These are phyloP conservation scores for Candida railenensis DNA, from an alignment of 805 yeast species.

Conservation along the genomic window DNA sequence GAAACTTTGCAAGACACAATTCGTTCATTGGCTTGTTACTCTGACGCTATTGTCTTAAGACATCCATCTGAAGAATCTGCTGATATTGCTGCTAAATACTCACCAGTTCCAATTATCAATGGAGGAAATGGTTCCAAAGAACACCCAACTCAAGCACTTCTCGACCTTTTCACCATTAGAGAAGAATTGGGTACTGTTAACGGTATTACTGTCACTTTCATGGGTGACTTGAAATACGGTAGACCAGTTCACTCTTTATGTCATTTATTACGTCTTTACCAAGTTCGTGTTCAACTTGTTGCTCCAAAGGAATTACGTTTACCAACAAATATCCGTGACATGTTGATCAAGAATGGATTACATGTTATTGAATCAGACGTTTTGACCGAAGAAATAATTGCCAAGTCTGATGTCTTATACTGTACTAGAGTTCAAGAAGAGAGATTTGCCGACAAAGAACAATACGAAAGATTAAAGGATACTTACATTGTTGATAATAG, in stretches of 20 bases:
- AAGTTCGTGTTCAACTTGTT: constrained; percentile 88
- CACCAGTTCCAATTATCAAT: constrained; percentile 95
- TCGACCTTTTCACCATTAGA: constrained; percentile 96
- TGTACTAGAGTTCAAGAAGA: constrained; percentile 98
- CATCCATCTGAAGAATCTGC: constrained; percentile 94
- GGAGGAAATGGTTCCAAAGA: constrained; percentile 98
- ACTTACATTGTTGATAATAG: constrained; percentile 89
- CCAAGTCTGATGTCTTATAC: constrained; percentile 91
- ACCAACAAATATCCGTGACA: constrained; percentile 71
- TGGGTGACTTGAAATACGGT: constrained; percentile 98
- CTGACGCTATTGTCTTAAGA: constrained; percentile 96
- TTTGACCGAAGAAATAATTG: constrained; percentile 80
- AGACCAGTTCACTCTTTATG: constrained; percentile 98
- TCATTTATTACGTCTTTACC: constrained; percentile 85
- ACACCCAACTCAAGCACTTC: constrained; percentile 98
- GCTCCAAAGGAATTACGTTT: constrained; percentile 85
- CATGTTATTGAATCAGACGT: constrained; percentile 69
- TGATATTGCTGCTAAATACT: constrained; percentile 90
- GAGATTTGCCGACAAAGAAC: constrained; percentile 73
- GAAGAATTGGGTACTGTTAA: constrained; percentile 98
- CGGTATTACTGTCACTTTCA: constrained; percentile 95
- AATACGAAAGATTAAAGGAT: constrained; percentile 87
- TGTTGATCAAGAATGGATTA: constrained; percentile 67
- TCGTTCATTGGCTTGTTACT: constrained; percentile 89
- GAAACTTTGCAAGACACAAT: constrained; percentile 97